Evolutionary conservation across 495 filamentous ascomycete genomes (phyloP).

Genomic region (Neurospora sp.): DNA sequence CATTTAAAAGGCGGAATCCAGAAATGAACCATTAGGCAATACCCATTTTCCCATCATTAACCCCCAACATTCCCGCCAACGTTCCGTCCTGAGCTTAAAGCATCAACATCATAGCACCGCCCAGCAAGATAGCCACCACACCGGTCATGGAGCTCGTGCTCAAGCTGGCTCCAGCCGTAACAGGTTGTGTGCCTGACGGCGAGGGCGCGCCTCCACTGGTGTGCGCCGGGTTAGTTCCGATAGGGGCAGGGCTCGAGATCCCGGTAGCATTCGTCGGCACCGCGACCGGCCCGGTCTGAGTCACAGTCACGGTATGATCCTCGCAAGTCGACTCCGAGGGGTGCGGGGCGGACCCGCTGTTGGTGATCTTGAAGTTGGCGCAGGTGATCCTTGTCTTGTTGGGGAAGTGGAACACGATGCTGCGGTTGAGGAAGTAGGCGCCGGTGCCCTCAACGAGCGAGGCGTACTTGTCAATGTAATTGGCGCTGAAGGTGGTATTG

Average conservation of each 20-base stretch:
- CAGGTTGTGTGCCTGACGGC: neutral
- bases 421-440: slow-evolving; percentile 71
- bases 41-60: neutral
- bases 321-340: neutral
- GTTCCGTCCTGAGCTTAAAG: too few relatives aligned
- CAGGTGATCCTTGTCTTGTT: slow-evolving; percentile 65
- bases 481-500: slow-evolving; percentile 28
- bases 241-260: neutral
- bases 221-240: neutral
- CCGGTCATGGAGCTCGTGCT: slow-evolving; percentile 5
- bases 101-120: slow-evolving; percentile 18
- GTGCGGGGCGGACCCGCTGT: neutral
- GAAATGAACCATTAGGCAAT: neutral
- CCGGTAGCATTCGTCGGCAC: slow-evolving; percentile 3
- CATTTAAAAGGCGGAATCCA: neutral
- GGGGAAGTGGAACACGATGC: slow-evolving; percentile 62
- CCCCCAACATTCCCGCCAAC: neutral
- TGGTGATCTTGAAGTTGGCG: slow-evolving; percentile 49
- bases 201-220: neutral
- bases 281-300: neutral
- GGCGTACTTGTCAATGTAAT: slow-evolving; percentile 59
- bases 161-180: slow-evolving; percentile 1
- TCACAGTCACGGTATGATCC: neutral
- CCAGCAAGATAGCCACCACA: slow-evolving; percentile 11
- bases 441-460: slow-evolving; percentile 46